A percentile compares a stretch with the other conserved stretches of the same genome.
Evolutionary conservation across 352 stramenopile genomes (phyloP).

Genomic region (Labyrinthula sp.): DNA sequence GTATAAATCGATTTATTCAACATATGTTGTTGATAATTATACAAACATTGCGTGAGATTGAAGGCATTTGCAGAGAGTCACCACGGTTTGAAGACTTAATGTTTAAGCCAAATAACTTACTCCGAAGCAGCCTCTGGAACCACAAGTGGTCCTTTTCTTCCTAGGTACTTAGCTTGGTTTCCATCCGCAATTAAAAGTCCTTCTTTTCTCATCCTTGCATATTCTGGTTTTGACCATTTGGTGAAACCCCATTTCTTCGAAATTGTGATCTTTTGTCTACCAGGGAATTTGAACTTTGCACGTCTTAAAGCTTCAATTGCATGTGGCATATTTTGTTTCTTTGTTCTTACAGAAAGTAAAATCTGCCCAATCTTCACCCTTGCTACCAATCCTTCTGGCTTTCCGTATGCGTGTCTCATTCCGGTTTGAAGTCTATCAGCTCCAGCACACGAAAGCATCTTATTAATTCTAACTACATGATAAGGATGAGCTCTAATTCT

Average conservation of each 20-base stretch:
- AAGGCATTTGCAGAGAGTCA: no score
- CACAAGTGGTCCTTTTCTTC: constrained; percentile 51
- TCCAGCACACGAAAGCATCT: constrained; percentile 99
- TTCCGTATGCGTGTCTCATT: constrained; percentile 98
- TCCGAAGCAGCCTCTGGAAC: constrained; percentile 9
- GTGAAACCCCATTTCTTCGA: constrained; percentile 99
- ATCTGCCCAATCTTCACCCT: constrained; percentile 95
- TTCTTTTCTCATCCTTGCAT: constrained; percentile 76
- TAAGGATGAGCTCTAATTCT: constrained; percentile 93
- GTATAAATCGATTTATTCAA: no score
- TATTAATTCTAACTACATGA: constrained; percentile 98
- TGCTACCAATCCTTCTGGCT: constrained; percentile 86
- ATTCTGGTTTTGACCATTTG: constrained; percentile 90
- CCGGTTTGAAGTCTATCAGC: constrained; percentile 88
- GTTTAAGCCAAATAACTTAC: no score
- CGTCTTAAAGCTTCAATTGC: constrained; percentile 91
- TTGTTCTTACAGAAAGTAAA: constrained; percentile 85
- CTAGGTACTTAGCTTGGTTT: constrained; percentile 91
- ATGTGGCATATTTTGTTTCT: constrained; percentile 72
- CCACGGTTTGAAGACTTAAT: no score
- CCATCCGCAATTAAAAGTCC: constrained; percentile 75
- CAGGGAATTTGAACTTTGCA: constrained; percentile 99
- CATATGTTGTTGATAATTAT: no score
- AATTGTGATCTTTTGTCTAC: constrained; percentile 96
- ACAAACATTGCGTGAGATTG: no score